Base-by-base conservation (phyloP, 768 basidiomycete genomes). In the Amanita exitialis region DNA sequence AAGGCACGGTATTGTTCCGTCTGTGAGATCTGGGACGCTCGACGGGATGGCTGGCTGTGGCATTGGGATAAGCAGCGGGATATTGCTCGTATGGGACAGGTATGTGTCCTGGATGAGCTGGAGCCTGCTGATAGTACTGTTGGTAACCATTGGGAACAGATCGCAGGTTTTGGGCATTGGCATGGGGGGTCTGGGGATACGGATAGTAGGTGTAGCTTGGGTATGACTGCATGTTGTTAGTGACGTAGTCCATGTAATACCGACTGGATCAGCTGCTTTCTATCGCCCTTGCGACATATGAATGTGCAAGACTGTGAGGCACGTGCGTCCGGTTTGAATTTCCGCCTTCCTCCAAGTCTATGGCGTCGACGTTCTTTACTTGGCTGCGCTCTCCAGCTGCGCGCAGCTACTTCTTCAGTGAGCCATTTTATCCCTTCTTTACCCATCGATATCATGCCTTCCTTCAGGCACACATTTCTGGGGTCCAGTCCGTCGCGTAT, bases 381-480 rank as follows among this genome's bases (percentile, higher is more conserved):
- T 98, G 94, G 94, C 62, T 90, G 61, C 84, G 86, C 62, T 92
- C 90, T 43, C 94, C 94, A 47, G 90, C 90, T 42, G 89, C 90
- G 16, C 76, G 90, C 59, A 80, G 93, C 58, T 97, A 97, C 68
- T 95, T 97, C 72, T 88, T 96, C 72, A 96, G 94, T 91, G 55
- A 56, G 92, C 74, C 8, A 12, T 34, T 21, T 25, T 18, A n/a
- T 4, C 4, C 30, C 8, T 53, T 53, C 44, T 15, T 52, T 34
- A 35, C 18, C 35, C 56, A 27, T 51, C 18, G n/a, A 34, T 53
- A 59, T 41, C n/a, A 51, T 23, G 50, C 25, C 53, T 53, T 30
- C 16, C 12, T 44, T 28, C 52, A 95, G 92, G 92, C 62, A 96
- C 93, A 56, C 93, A 96, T 68, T 96, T 96, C 74, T 96, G 93